phyloP scores from a whole-genome alignment of 2,329 filamentous ascomycete genomes.

The Penicillium vulpinum region DNA sequence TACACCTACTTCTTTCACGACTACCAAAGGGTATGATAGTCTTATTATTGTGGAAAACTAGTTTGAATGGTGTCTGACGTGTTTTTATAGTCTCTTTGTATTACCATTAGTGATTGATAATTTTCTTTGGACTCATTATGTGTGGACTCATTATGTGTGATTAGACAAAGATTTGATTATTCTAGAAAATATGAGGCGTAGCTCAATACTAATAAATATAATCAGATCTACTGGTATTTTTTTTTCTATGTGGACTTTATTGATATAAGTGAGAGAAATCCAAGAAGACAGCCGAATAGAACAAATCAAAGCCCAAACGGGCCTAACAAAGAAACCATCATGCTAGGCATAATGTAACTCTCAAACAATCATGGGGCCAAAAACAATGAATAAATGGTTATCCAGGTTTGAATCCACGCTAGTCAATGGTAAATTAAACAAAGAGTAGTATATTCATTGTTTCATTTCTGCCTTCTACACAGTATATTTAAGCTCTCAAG shows the following conservation, averaged over 20 bases:
- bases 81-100: neutral
- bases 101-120: neutral
- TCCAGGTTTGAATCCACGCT: neutral
- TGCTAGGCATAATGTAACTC: neutral
- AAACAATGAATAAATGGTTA: neutral
- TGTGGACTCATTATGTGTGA: too few relatives aligned
- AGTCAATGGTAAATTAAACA: neutral
- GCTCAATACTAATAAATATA: neutral
- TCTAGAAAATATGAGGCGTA: neutral
- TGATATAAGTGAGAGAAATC: neutral
- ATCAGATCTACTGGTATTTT: neutral
- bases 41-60: neutral
- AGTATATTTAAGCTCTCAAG: conserved; percentile 3
- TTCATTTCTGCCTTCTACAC: neutral
- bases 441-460: neutral
- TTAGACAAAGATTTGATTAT: neutral
- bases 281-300: neutral
- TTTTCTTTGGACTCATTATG: neutral
- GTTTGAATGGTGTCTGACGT: neutral
- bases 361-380: neutral
- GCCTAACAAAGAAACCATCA: neutral
- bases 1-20: neutral
- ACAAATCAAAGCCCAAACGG: neutral
- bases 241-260: neutral
- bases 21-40: neutral